Conservation (phyloP, 129 eudicot species). For the Lactuca sativa region DNA sequence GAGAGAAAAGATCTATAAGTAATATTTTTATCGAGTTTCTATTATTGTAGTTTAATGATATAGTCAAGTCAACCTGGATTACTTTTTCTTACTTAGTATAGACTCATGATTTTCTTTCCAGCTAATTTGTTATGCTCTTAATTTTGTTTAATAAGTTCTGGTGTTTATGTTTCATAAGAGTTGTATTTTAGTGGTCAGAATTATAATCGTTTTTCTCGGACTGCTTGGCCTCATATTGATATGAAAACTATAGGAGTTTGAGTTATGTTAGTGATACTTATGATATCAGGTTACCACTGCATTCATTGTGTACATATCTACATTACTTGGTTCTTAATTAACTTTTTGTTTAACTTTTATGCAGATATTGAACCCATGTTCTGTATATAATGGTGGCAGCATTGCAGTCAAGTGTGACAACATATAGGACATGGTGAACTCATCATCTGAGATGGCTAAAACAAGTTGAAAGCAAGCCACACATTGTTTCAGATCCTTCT, state of each 20-base stretch:
- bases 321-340: constrained; percentile 2
- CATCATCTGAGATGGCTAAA: too few relatives aligned
- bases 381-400: constrained; percentile 24
- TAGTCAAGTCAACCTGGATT: background rate
- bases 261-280: constrained; percentile 1
- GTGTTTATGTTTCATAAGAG: background rate
- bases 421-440: too few relatives aligned
- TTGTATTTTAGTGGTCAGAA: background rate
- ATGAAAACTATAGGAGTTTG: constrained; percentile 2
- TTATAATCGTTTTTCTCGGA: background rate
- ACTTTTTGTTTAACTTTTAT: background rate
- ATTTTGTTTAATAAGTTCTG: too few relatives aligned
- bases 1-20: constrained; percentile 39
- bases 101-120: background rate
- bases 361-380: constrained; percentile 26
- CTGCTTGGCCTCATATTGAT: constrained; percentile 2
- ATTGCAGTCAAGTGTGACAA: constrained; percentile 14
- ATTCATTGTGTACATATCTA: background rate
- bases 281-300: constrained; percentile 3
- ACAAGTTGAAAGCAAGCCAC: too few relatives aligned
- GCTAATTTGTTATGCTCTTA: background rate
- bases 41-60: background rate
- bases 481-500: too few relatives aligned
- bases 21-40: constrained; percentile 22
- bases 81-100: too few relatives aligned